Conservation (phyloP, 2,329 filamentous ascomycete species). For the Aureobasidium uvarum region DNA sequence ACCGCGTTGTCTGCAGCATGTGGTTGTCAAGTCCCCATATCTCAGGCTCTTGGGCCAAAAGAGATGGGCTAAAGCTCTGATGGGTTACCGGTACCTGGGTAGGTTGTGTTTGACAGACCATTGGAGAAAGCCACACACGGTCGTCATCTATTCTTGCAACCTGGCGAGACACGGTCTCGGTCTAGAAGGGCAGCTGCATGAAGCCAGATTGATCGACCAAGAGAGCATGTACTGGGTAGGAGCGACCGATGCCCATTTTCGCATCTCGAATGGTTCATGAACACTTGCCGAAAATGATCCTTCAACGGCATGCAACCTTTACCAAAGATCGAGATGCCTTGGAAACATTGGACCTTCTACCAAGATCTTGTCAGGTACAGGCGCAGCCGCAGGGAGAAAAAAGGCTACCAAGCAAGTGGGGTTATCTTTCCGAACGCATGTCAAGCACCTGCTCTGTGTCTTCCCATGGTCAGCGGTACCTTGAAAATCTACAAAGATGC, state of each 20-base stretch:
- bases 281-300: background rate
- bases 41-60: background rate
- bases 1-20: background rate
- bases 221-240: background rate
- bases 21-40: background rate
- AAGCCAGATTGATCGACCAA: slow-evolving; percentile 14
- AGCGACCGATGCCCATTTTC: background rate
- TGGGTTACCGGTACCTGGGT: slow-evolving; percentile 24
- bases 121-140: slow-evolving; percentile 21
- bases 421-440: background rate
- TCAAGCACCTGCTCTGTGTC: background rate
- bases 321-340: background rate
- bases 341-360: background rate
- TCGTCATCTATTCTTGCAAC: slow-evolving; percentile 17
- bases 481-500: background rate
- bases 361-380: slow-evolving; percentile 9
- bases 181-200: slow-evolving; percentile 22
- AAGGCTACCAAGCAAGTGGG: background rate
- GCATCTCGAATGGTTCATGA: background rate
- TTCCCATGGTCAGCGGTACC: background rate
- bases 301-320: slow-evolving; percentile 3
- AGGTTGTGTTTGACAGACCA: slow-evolving; percentile 22
- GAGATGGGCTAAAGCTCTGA: background rate
- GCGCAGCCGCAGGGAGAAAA: background rate
- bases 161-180: slow-evolving; percentile 18